A percentile compares a stretch with the other conserved stretches of the same genome.
Conservation (phyloP, 2,329 filamentous ascomycete species). For the Monosporascus sp. region DNA sequence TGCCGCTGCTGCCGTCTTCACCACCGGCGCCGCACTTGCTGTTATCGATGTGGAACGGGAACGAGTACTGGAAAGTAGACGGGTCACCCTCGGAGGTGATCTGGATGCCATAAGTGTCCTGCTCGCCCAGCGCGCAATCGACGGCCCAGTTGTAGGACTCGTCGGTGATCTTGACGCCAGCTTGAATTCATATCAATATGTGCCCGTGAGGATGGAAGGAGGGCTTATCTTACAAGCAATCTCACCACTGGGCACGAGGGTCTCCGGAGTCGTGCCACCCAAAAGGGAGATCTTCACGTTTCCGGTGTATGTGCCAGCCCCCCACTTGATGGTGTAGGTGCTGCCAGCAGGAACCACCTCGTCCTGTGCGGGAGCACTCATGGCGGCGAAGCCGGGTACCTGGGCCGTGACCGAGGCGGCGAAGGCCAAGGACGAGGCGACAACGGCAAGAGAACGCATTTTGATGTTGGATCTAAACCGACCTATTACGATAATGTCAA, state of each 20-base stretch:
- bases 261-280: conserved; percentile 41
- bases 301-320: conserved; percentile 34
- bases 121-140: conserved; percentile 36
- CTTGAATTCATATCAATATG: conserved; percentile 28
- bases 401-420: conserved; percentile 48
- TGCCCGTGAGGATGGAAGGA: neutral
- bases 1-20: neutral
- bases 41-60: conserved; percentile 52
- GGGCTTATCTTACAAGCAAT: conserved; percentile 47
- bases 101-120: conserved; percentile 53
- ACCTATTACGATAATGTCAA: conserved; percentile 1
- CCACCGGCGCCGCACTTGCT: conserved; percentile 12
- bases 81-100: conserved; percentile 45
- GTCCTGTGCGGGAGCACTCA: conserved; percentile 41
- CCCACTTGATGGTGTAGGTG: conserved; percentile 49
- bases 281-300: conserved; percentile 50
- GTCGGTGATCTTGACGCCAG: conserved; percentile 39
- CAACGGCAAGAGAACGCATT: conserved; percentile 49
- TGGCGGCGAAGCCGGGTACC: conserved; percentile 50
- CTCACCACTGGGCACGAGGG: conserved; percentile 35
- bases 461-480: conserved; percentile 29
- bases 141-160: conserved; percentile 49
- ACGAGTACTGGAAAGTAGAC: conserved; percentile 55
- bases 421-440: conserved; percentile 47
- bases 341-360: conserved; percentile 44